Evolutionary conservation across 768 basidiomycete genomes (phyloP), one percentile per base, ranked within the genome.

Genomic region (Tricholoma saponaceum): DNA sequence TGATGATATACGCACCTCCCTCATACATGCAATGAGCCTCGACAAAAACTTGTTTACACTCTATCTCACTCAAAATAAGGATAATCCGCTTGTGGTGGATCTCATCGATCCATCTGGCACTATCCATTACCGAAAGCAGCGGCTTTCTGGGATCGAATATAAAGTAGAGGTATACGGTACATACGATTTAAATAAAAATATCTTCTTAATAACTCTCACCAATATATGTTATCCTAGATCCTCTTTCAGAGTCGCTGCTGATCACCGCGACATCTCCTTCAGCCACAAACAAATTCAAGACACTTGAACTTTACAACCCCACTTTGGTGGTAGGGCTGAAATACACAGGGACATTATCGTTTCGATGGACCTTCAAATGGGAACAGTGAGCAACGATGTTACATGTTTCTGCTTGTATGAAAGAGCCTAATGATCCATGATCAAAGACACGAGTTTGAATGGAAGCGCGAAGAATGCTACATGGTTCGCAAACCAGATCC

Each of bases 11-110:
- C 35, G 20, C n/a, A 20, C 6, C 16, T 37, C 14, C 35, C 35
- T 37, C 35, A 16, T n/a, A 28, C 7, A 50, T 58, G 61, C 61
- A 64, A 92, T 92, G 91, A 90, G 89, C 67, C 75, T 94, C 55
- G 91, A 93, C 70, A 82, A 90, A 70, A 93, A 92, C 68, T 75
- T 94, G 10, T 94, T 93, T 74, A 93, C 92, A 2, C 83, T 94
- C 55, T 71, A 80, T 61, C 72, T 92, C 56, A 79, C 80, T 0
- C 82, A 83, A 5, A 82, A 81, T 67, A 71, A 82, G 57, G 79
- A 84, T 37, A 79, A 85, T 60, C 79, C 82, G 10, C 75, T 76
- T 62, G 81, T 87, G 16, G 70, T 88, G 22, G 91, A 93, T 69
- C 83, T 94, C 52, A 74, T 83, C 22, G 90, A 92, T 64, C 76